These are phyloP conservation scores for Spathaspora arborariae DNA, from an alignment of 805 yeast genomes.

Conservation along the genomic window DNA sequence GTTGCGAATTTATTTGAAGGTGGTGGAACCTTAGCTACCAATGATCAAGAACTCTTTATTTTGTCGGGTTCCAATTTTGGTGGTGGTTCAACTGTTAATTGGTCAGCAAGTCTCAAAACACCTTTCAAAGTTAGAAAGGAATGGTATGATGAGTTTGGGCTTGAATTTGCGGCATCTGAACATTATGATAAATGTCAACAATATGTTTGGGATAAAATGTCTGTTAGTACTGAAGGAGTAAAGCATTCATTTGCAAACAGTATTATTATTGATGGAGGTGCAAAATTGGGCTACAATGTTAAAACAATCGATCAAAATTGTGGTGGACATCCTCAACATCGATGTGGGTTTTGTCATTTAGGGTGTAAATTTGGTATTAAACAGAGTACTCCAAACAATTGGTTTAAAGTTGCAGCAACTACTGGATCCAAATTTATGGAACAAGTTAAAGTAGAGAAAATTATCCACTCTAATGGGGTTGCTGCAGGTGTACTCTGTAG, in stretches of 20 bases:
- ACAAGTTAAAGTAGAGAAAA: conserved; percentile 36
- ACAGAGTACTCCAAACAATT: conserved; percentile 48
- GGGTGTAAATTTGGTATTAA: conserved; percentile 51
- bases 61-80: conserved; percentile 55
- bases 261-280: conserved; percentile 40
- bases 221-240: conserved; percentile 35
- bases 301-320: conserved; percentile 44
- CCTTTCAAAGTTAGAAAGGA: conserved; percentile 49
- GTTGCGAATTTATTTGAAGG: conserved; percentile 34
- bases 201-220: conserved; percentile 47
- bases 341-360: conserved; percentile 45
- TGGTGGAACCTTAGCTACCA: conserved; percentile 32
- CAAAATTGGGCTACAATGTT: conserved; percentile 41
- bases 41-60: conserved; percentile 30
- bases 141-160: conserved; percentile 45
- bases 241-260: conserved; percentile 44
- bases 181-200: conserved; percentile 43
- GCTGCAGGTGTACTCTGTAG: conserved; percentile 44
- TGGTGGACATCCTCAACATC: conserved; percentile 38
- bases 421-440: conserved; percentile 46
- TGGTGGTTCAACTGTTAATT: conserved; percentile 56
- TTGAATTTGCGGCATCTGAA: conserved; percentile 43
- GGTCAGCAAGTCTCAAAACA: conserved; percentile 52
- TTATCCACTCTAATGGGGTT: conserved; percentile 38
- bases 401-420: conserved; percentile 47